Evolutionary conservation across 495 filamentous ascomycete species (phyloP).

Genomic region (Penicillium crystallinum): DNA sequence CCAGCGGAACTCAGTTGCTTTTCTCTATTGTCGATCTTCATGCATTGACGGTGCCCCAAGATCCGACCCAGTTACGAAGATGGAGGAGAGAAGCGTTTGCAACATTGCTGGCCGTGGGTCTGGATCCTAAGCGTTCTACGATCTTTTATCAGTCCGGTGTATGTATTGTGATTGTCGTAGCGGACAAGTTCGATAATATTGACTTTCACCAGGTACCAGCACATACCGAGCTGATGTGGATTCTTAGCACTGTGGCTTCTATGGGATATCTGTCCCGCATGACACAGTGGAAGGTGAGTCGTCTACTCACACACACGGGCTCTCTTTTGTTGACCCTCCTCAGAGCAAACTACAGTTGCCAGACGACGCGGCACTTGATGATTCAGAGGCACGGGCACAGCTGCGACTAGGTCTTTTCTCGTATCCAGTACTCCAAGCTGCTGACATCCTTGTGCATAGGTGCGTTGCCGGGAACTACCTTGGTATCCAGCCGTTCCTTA

Average conservation of each 20-base stretch:
- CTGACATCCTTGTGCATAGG: conserved; percentile 86
- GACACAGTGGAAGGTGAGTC: conserved; percentile 93
- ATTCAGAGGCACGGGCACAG: conserved; percentile 47
- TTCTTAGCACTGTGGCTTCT: conserved; percentile 80
- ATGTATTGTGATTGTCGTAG: conserved; percentile 10
- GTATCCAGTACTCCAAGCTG: conserved; percentile 92
- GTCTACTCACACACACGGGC: neutral
- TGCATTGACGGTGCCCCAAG: conserved; percentile 76
- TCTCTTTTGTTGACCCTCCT: conserved; percentile 7
- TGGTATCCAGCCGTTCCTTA: neutral
- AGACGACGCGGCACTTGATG: conserved; percentile 48
- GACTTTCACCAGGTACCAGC: conserved; percentile 54
- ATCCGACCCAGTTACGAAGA: conserved; percentile 49
- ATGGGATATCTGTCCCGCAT: conserved; percentile 88
- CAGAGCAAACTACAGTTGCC: conserved; percentile 66
- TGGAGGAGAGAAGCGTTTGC: conserved; percentile 72
- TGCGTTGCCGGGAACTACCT: conserved; percentile 23
- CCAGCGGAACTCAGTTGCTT: conserved; percentile 53
- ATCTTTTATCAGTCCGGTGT: conserved; percentile 81
- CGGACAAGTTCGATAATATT: conserved; percentile 2
- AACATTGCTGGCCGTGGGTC: conserved; percentile 73
- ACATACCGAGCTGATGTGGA: conserved; percentile 93
- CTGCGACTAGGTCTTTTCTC: conserved; percentile 91
- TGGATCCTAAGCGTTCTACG: conserved; percentile 68
- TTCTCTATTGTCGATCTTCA: conserved; percentile 91